Evolutionary conservation across 352 stramenopile genomes (phyloP), one percentile per base, ranked within the genome.

Genomic region (Phytophthora pini): DNA sequence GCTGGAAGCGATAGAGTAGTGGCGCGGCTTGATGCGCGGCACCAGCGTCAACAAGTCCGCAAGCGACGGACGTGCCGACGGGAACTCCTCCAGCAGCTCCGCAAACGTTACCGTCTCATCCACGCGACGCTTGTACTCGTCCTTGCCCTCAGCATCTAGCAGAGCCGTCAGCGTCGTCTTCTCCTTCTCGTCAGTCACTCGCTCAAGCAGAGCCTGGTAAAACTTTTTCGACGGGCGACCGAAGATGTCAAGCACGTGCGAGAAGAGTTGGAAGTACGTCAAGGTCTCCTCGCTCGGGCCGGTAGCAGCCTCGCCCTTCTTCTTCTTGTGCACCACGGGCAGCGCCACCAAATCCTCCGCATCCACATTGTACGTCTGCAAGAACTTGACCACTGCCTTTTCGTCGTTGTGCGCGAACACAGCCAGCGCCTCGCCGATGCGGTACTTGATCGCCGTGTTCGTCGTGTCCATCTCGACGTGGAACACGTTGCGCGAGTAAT

Each of bases 1-100:
- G 56, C 82, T 94, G 24, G 87, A 96, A n/a, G 89, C 88, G 59
- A 97, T 96, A 40, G 87, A 96, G 76, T 97, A 97, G 74, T 95
- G 88, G n/a, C 90, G 88, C 56, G 90, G 70, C 71, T 91, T 93
- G 61, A 97, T 95, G 54, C 79, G 81, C 31, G 88, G 88, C 61
- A 96, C 79, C 40, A 95, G 70, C 34, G 61, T 71, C 24, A 96
- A 34, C 17, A 97, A 68, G 40, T 96, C 72, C 8, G 64, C 54
- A 38, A 96, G 62, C 8, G 72, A 80, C 50, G 85, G 83, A 4
- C 84, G 84, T 2, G 85, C 84, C 51, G 87, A 93, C 34, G 56
- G 39, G 74, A 94, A 96, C 61, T 92, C 79, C 24, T 83, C 74
- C 2, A 96, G 62, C 55, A 94, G 59, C 46, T 95, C 88, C 1